These are phyloP conservation scores for Penicillium arizonense DNA, from an alignment of 495 filamentous ascomycete species.

Conservation along the genomic window DNA sequence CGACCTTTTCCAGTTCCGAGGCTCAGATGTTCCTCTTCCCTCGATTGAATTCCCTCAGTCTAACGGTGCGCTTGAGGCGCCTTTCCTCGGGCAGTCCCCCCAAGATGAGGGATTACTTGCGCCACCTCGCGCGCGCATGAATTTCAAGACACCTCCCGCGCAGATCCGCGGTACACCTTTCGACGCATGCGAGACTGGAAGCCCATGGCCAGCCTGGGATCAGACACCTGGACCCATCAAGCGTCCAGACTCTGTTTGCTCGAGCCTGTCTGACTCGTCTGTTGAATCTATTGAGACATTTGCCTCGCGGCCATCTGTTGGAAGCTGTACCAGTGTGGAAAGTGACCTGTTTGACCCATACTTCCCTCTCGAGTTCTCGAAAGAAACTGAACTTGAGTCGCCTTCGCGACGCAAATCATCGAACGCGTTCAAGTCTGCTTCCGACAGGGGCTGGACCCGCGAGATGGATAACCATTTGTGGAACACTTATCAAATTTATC, in stretches of 20 bases:
- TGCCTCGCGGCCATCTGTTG: constrained; percentile 61
- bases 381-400: constrained; percentile 33
- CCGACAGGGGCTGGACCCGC: constrained; percentile 64
- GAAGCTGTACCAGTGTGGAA: constrained; percentile 68
- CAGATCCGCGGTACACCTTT: constrained; percentile 47
- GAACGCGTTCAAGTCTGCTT: background rate
- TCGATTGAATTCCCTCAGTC: constrained; percentile 56
- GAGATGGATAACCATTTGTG: constrained; percentile 93
- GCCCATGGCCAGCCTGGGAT: constrained; percentile 32
- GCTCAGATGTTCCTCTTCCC: constrained; percentile 51
- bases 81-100: constrained; percentile 18
- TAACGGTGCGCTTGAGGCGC: constrained; percentile 18
- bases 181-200: constrained; percentile 24
- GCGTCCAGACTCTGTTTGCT: constrained; percentile 59
- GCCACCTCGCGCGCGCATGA: constrained; percentile 48
- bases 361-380: constrained; percentile 42
- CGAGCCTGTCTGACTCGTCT: constrained; percentile 67
- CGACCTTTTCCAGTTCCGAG: constrained; percentile 30
- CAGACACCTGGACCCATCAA: constrained; percentile 39
- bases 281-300: constrained; percentile 64
- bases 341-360: constrained; percentile 59
- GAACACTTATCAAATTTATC: constrained; percentile 83
- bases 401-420: constrained; percentile 27
- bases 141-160: constrained; percentile 61
- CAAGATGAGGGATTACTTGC: constrained; percentile 49